These are phyloP conservation scores for Barnettozyma californica DNA, from an alignment of 805 yeast genomes.

Conservation along the genomic window DNA sequence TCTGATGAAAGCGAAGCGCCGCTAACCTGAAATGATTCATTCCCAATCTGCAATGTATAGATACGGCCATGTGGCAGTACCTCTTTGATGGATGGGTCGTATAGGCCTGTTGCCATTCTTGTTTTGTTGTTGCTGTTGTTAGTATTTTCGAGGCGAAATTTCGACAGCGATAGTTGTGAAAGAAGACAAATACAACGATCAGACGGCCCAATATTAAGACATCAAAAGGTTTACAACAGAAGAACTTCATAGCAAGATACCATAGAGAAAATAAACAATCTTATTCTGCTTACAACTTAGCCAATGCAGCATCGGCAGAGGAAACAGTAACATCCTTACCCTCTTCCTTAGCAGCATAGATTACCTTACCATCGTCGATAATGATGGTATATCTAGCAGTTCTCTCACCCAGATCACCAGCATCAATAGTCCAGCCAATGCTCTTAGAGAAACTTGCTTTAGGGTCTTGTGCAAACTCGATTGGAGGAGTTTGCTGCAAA, in stretches of 20 bases:
- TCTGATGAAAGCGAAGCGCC: conserved; percentile 86
- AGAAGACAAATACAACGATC: too few species aligned
- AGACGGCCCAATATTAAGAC: too few species aligned
- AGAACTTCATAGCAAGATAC: background rate
- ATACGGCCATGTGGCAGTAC: conserved; percentile 65
- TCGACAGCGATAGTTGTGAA: background rate
- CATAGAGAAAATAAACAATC: background rate
- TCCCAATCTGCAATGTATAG: conserved; percentile 69
- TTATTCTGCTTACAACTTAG: conserved; percentile 18
- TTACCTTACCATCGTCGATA: conserved; percentile 51
- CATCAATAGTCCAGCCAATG: conserved; percentile 54
- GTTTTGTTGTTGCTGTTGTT: background rate
- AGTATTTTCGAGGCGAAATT: background rate
- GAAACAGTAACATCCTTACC: conserved; percentile 24
- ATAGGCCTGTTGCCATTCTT: conserved; percentile 2
- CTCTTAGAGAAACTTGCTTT: conserved; percentile 51
- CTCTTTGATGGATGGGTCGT: conserved; percentile 41
- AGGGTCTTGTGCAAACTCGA: conserved; percentile 61
- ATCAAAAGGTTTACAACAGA: background rate
- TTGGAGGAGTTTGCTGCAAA: conserved; percentile 30
- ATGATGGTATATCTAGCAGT: conserved; percentile 70
- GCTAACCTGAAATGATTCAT: conserved; percentile 52
- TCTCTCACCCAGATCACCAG: conserved; percentile 51
- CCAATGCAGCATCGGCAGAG: conserved; percentile 26
- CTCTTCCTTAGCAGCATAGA: conserved; percentile 37